Evolutionary conservation across 345 rosid genomes (phyloP).

Genomic region (Acer yangbiense): DNA sequence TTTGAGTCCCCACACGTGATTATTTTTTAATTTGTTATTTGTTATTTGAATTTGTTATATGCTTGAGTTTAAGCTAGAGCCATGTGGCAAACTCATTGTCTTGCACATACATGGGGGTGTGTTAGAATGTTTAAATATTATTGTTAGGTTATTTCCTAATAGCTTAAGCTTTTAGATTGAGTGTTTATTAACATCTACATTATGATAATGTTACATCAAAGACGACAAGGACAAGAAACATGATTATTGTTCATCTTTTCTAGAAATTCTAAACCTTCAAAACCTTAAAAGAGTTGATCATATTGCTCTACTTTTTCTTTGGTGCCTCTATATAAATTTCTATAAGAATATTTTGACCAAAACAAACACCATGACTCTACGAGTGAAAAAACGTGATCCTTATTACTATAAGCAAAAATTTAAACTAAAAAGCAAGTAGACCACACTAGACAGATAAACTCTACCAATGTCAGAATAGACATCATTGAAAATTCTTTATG

Average conservation of each 20-base stretch:
- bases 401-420: slow-evolving; percentile 5
- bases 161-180: not conserved
- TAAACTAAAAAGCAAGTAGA: not conserved
- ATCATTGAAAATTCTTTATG: not conserved
- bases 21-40: not conserved
- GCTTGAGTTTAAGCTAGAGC: not conserved
- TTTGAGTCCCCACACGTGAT: not conserved
- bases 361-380: not conserved
- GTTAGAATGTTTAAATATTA: not conserved
- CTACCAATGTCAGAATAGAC: not conserved
- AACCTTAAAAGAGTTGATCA: not conserved
- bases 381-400: not conserved
- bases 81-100: not conserved
- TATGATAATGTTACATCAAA: not conserved
- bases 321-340: not conserved
- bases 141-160: not conserved
- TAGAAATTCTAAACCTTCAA: not conserved
- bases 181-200: not conserved
- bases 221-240: not conserved
- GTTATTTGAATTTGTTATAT: not conserved
- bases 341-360: not conserved
- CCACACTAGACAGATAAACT: not conserved
- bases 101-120: not conserved
- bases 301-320: not conserved
- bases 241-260: not conserved